A percentile compares a stretch with the other conserved stretches of the same genome.
These are phyloP conservation scores for Guyanaporus albipodus DNA, from an alignment of 768 basidiomycete species.

Conservation along the genomic window DNA sequence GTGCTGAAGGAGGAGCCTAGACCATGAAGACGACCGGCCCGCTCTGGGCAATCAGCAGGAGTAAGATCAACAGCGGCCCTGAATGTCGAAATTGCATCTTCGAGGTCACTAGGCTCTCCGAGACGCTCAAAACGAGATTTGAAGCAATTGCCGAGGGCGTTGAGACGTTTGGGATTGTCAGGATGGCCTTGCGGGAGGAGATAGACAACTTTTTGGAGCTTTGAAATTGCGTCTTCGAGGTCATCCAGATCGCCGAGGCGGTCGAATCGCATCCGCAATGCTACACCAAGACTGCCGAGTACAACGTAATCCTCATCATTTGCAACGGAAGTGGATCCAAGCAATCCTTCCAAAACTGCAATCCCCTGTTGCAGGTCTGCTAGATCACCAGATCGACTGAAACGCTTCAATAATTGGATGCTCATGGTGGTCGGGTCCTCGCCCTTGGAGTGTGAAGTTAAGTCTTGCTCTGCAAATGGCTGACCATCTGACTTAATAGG, in stretches of 20 bases:
- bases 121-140: background rate
- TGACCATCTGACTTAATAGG: too few species aligned
- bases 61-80: background rate
- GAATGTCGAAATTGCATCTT: slow-evolving; percentile 1
- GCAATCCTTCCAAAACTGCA: too few species aligned
- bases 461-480: too few species aligned
- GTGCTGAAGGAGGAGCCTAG: too few species aligned
- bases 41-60: background rate
- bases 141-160: background rate
- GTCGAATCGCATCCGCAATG: slow-evolving; percentile 1
- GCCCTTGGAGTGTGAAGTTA: too few species aligned
- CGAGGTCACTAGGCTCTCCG: background rate
- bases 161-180: background rate
- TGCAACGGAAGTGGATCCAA: too few species aligned
- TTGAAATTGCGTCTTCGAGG: background rate
- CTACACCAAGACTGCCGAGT: too few species aligned
- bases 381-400: too few species aligned
- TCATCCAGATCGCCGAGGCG: background rate
- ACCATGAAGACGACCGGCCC: background rate
- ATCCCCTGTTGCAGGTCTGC: too few species aligned
- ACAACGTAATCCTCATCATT: too few species aligned
- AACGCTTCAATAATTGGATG: too few species aligned
- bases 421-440: too few species aligned
- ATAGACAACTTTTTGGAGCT: background rate
- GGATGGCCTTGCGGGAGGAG: background rate